Percentiles rank a stretch among this genome's conserved stretches.
phyloP scores from a whole-genome alignment of 805 yeast genomes.

The Yarrowia osloensis region DNA sequence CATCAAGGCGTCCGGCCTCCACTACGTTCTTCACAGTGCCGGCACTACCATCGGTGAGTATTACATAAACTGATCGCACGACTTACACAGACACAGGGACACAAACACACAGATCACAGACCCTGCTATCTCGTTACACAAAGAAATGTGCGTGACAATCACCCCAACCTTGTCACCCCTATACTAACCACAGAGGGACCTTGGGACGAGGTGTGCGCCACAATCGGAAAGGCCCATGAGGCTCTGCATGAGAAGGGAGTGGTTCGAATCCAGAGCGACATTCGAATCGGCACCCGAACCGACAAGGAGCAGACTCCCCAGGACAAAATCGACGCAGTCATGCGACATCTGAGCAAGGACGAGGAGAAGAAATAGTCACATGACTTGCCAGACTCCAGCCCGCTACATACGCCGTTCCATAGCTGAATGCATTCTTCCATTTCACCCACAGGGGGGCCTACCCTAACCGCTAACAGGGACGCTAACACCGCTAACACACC shows the following conservation, averaged over 20 bases:
- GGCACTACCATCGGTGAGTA: slow-evolving; percentile 65
- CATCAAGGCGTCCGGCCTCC: slow-evolving; percentile 61
- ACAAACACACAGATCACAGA: neutral
- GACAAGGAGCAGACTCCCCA: slow-evolving; percentile 72
- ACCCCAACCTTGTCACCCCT: neutral
- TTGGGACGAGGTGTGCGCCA: slow-evolving; percentile 83
- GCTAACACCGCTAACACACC: neutral
- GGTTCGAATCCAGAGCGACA: slow-evolving; percentile 79
- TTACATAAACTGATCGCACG: too few relatives aligned
- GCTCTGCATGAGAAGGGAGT: slow-evolving; percentile 70
- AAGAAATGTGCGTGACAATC: neutral
- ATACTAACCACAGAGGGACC: slow-evolving; percentile 59
- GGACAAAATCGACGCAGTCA: slow-evolving; percentile 68
- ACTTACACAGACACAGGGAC: neutral
- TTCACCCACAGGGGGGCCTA: neutral
- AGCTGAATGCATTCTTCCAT: neutral
- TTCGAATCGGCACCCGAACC: slow-evolving; percentile 79
- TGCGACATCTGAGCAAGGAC: slow-evolving; percentile 24
- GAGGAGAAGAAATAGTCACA: neutral
- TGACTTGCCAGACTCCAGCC: too few relatives aligned
- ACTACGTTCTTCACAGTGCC: slow-evolving; percentile 80
- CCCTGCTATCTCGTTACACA: neutral
- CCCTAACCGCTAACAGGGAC: slow-evolving; percentile 6
- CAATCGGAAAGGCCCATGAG: slow-evolving; percentile 78
- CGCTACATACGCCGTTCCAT: too few relatives aligned